Base-by-base conservation (phyloP, 1,284 basidiomycete species). In the Fomitiporia mediterranea region DNA sequence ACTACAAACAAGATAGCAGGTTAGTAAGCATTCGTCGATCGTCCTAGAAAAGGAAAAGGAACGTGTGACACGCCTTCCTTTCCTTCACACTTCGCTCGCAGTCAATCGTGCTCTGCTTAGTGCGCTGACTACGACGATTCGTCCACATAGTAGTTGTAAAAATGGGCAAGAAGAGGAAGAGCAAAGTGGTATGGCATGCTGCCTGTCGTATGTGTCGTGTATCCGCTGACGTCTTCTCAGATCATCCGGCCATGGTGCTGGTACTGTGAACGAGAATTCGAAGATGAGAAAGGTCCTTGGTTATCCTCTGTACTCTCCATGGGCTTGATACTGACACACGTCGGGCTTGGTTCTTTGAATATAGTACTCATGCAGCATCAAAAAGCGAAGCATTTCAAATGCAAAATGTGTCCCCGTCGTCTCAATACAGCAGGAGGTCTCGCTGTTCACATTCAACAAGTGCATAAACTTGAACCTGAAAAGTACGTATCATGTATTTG, bases 351-450 rank as follows among this genome's bases (percentile, higher is more conserved):
- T 35, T 43, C 7, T 21, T n/a, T 4, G 25, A 3, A 4, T 58
- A 4, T 64, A 95, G 97, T 99, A 60, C 82, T 99, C 61, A 90
- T 99, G 82, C 93, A 97, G 70, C 96, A 99, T 71, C 97, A 99
- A 70, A 99, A 98, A 74, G 96, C 96, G 15, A 99, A 98, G 72
- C 96, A 99, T 69, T 99, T 98, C 81, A 95, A 95, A 71, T 98
- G 96, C 68, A 87, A 89, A 59, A 86, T 96, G 77, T 99, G 96
- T 69, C 97, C 97, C 13, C 79, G 96, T 63, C 84, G 95, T 60
- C 77, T 99, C 61, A 98, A 99, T 69, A 97, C 97, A 0, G 97
- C 96, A 1, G 96, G 96, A 64, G 96, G 96, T 72, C 77, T 99
- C 25, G 94, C 95, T n/a, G 96, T 99, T 11, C 96, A 99, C 69